phyloP scores from a whole-genome alignment of 2,329 filamentous ascomycete genomes.

The Alternaria postmessia region DNA sequence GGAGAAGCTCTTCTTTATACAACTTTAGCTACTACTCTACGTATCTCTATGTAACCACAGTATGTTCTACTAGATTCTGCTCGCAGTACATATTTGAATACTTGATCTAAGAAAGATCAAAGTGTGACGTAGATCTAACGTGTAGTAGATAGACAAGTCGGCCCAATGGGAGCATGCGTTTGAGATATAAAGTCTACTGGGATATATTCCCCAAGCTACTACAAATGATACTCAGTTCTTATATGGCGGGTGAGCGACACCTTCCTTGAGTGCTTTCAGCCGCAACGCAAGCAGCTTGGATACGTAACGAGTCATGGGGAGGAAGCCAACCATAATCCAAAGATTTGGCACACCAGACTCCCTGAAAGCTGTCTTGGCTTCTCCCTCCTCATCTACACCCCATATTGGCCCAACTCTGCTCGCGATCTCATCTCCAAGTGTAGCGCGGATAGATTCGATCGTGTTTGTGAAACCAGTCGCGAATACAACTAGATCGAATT shows the following conservation, averaged over 20 bases:
- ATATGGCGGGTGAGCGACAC: slow-evolving; percentile 4
- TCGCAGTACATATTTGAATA: no score
- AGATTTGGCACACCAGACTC: slow-evolving; percentile 18
- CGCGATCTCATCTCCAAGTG: slow-evolving; percentile 71
- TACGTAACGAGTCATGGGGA: slow-evolving; percentile 6
- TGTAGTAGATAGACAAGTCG: no score
- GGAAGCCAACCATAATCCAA: slow-evolving; percentile 15
- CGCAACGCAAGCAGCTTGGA: slow-evolving; percentile 17
- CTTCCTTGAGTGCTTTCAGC: slow-evolving; percentile 13
- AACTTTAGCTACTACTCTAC: no score
- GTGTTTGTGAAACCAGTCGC: slow-evolving; percentile 70
- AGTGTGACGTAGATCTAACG: no score
- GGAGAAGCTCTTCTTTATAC: no score
- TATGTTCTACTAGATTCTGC: no score
- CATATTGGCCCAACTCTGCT: slow-evolving; percentile 60
- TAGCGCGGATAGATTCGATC: slow-evolving; percentile 65
- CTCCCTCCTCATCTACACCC: slow-evolving; percentile 47
- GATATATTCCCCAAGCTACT: neutral
- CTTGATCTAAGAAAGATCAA: no score
- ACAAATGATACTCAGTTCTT: neutral
- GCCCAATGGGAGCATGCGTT: no score
- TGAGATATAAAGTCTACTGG: no score
- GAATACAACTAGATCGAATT: slow-evolving; percentile 68
- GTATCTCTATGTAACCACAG: no score
- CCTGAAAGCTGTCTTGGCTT: slow-evolving; percentile 29